phyloP scores from a whole-genome alignment of 805 yeast genomes.

The Priceomyces haplophilus region DNA sequence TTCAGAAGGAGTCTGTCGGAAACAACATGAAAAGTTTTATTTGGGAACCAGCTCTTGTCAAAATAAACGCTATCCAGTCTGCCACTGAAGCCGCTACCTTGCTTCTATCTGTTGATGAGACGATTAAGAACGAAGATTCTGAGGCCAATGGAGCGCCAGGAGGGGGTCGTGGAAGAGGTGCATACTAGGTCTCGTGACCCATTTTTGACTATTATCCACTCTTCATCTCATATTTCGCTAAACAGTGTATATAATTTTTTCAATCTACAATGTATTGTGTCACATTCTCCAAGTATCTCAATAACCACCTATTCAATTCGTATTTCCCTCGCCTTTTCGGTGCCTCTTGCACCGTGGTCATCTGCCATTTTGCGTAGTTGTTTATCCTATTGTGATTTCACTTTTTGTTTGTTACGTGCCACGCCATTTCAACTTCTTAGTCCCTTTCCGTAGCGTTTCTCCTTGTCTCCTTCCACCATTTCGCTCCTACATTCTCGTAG shows the following conservation, averaged over 20 bases:
- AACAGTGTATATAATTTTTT: neutral
- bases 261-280: neutral
- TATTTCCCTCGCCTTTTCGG: no score
- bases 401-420: no score
- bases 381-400: no score
- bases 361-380: no score
- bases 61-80: conserved; percentile 86
- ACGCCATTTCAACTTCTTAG: neutral
- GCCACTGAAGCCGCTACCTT: conserved; percentile 97
- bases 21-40: conserved; percentile 83
- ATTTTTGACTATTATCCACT: neutral
- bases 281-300: no score
- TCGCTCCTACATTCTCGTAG: neutral
- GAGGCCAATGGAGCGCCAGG: conserved; percentile 37
- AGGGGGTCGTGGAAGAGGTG: conserved; percentile 69
- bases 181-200: conserved; percentile 26
- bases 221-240: neutral
- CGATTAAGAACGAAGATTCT: conserved; percentile 71
- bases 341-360: no score
- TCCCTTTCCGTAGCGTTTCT: neutral
- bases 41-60: conserved; percentile 97
- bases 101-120: conserved; percentile 94
- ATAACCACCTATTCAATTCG: no score
- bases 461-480: neutral
- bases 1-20: conserved; percentile 75